Percentiles rank a stretch among this genome's conserved stretches.
Conservation (phyloP, 768 basidiomycete species). For the Daedaleopsis sinensis region DNA sequence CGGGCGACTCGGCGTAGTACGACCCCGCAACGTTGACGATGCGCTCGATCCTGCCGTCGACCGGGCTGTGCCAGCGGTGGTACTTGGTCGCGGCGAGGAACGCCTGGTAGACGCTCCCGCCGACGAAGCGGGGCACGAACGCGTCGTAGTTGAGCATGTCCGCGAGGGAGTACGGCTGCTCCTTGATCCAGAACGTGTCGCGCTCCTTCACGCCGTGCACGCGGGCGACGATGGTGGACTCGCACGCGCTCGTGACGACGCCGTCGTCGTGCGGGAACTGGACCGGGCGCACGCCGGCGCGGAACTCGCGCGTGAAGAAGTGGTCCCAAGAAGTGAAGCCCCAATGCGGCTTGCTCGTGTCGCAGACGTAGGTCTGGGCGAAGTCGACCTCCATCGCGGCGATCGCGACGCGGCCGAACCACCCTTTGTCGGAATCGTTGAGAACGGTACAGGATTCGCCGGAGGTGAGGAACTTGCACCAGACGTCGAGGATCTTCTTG, state of each 20-base stretch:
- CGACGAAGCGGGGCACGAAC: slow-evolving; percentile 44
- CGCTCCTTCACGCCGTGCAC: slow-evolving; percentile 39
- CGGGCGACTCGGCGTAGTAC: slow-evolving; percentile 47
- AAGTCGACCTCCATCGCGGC: slow-evolving; percentile 4
- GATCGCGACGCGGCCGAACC: slow-evolving; percentile 47
- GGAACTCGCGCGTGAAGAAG: slow-evolving; percentile 42
- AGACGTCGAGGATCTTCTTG: slow-evolving; percentile 52
- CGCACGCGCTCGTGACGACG: slow-evolving; percentile 52
- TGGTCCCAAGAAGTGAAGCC: slow-evolving; percentile 37
- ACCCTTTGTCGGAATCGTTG: slow-evolving; percentile 40
- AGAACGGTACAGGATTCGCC: slow-evolving; percentile 47
- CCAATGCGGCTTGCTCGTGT: slow-evolving; percentile 33
- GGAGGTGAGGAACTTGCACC: slow-evolving; percentile 50
- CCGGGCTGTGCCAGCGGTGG: slow-evolving; percentile 67
- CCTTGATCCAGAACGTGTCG: slow-evolving; percentile 65
- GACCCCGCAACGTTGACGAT: slow-evolving; percentile 49
- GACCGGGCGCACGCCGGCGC: slow-evolving; percentile 21
- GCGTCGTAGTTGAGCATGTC: slow-evolving; percentile 54
- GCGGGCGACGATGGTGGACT: slow-evolving; percentile 52
- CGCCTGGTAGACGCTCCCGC: slow-evolving; percentile 57
- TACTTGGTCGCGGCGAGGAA: slow-evolving; percentile 58
- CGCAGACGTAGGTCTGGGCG: slow-evolving; percentile 38
- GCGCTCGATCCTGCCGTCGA: slow-evolving; percentile 46
- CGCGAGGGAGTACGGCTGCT: slow-evolving; percentile 58
- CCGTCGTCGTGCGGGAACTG: slow-evolving; percentile 7